A percentile compares a stretch with the other conserved stretches of the same genome.
Conservation (phyloP, 805 yeast genomes). For the Candida khao-thaluensis region DNA sequence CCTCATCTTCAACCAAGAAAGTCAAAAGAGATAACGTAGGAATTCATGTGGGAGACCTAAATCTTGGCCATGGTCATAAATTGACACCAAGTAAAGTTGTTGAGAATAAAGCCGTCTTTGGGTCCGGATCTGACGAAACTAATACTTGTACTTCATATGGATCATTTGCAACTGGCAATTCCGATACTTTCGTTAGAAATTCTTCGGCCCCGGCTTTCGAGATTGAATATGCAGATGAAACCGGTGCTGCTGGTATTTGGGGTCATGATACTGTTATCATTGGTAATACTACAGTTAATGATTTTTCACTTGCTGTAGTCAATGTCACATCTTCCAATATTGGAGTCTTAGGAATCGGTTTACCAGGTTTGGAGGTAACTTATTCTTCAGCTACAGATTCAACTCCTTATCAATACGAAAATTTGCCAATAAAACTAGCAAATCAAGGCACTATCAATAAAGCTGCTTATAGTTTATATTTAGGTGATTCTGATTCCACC, state of each 20-base stretch:
- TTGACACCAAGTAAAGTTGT: background rate
- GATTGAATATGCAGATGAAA: constrained; percentile 49
- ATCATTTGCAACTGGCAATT: constrained; percentile 43
- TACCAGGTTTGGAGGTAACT: constrained; percentile 67
- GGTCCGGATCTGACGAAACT: constrained; percentile 6
- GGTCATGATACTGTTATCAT: constrained; percentile 62
- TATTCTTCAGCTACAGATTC: constrained; percentile 14
- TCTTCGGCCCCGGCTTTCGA: constrained; percentile 38
- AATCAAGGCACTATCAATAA: constrained; percentile 33
- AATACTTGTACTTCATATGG: constrained; percentile 47
- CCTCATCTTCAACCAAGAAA: background rate
- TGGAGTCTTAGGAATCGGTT: constrained; percentile 77
- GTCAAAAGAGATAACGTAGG: constrained; percentile 7
- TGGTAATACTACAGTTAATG: constrained; percentile 47
- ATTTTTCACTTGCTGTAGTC: constrained; percentile 73
- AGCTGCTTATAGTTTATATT: constrained; percentile 36
- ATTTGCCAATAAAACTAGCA: constrained; percentile 36
- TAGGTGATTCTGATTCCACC: constrained; percentile 24
- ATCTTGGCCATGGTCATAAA: background rate
- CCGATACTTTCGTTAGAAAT: constrained; percentile 41
- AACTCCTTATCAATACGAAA: constrained; percentile 31
- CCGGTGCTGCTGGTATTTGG: constrained; percentile 51
- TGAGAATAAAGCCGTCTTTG: background rate
- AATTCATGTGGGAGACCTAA: constrained; percentile 14
- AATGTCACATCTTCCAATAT: constrained; percentile 57